Evolutionary conservation across 768 basidiomycete genomes (phyloP), one percentile per base, ranked within the genome.

Genomic region (Hypsizygus marmoreus): DNA sequence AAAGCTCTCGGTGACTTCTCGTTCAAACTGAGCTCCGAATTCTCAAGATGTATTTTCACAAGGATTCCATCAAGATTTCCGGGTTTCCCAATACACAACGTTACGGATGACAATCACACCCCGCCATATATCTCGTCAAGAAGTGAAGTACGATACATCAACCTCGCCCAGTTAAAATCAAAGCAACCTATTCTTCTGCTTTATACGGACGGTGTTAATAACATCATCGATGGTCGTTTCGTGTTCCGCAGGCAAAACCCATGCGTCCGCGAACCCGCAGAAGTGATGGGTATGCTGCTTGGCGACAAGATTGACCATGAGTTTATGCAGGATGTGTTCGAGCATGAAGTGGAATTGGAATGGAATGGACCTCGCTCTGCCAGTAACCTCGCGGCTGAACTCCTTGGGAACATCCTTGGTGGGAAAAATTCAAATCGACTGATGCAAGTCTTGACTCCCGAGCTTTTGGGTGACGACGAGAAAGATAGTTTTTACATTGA

Each of bases 391-490:
- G 34, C 35, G 20, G 44, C 38, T 45, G 44, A 45, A 12, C 43
- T 45, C 26, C 33, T 45, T 12, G 43, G 43, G 12, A 45, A 45
- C 22, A 37, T 45, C 26, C 44, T 45, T 16, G 41, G n/a, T 13
- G 44, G 44, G 7, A 26, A 7, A 22, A 28, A 45, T 30, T 19
- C 44, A 8, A 24, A 13, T 38, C 31, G 44, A n/a, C 17, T 45
- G 8, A 28, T 13, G 12, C 35, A 45, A 23, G 44, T 30, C 7
- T 30, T 45, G 34, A 22, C 35, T 36, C 34, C 43, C 1, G 33
- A 36, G 17, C 25, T 23, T 14, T 34, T 45, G 8, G 20, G n/a
- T 19, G 23, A 16, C 2, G 23, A 16, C 8, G 34, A 13, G 8
- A 30, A 42, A 10, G 30, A 22, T n/a, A 20, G 22, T 12, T 8